These are phyloP conservation scores for Amylocarpus encephaloides DNA, from an alignment of 2,329 filamentous ascomycete genomes.

Conservation along the genomic window DNA sequence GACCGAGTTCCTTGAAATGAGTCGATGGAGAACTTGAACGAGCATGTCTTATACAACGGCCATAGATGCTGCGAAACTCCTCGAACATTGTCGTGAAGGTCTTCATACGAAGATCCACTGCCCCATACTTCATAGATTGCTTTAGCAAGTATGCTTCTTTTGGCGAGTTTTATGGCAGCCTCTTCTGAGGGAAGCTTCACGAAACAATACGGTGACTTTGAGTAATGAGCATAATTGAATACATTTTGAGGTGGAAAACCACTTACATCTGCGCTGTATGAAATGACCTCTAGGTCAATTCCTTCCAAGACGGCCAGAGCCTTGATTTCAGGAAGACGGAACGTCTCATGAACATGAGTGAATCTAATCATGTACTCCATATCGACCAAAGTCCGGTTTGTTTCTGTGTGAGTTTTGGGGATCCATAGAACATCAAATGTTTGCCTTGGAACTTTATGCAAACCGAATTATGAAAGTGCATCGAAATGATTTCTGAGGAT, in stretches of 20 bases:
- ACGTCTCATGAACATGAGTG: conserved; percentile 84
- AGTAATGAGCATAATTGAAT: conserved; percentile 15
- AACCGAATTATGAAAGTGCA: background rate
- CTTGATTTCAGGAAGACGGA: conserved; percentile 76
- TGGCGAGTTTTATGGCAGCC: conserved; percentile 60
- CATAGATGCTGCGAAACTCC: conserved; percentile 56
- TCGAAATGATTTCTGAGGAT: too few species aligned
- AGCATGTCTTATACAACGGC: conserved; percentile 53
- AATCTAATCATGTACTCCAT: conserved; percentile 87
- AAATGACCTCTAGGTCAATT: conserved; percentile 64
- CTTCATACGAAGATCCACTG: conserved; percentile 56
- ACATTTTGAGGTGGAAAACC: conserved; percentile 1
- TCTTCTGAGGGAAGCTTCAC: conserved; percentile 60
- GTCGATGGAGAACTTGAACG: conserved; percentile 83
- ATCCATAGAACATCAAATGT: background rate
- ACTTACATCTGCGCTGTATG: conserved; percentile 68
- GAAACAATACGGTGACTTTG: conserved; percentile 79
- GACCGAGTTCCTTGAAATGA: conserved; percentile 70
- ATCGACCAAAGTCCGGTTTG: conserved; percentile 1
- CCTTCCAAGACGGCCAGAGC: conserved; percentile 66
- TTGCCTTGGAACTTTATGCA: background rate
- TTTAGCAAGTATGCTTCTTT: conserved; percentile 74
- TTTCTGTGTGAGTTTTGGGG: background rate
- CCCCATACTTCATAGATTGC: conserved; percentile 90
- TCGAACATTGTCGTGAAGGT: conserved; percentile 61